Evolutionary conservation across 1,284 basidiomycete species (phyloP).

Genomic region (Tranzscheliella williamsii): DNA sequence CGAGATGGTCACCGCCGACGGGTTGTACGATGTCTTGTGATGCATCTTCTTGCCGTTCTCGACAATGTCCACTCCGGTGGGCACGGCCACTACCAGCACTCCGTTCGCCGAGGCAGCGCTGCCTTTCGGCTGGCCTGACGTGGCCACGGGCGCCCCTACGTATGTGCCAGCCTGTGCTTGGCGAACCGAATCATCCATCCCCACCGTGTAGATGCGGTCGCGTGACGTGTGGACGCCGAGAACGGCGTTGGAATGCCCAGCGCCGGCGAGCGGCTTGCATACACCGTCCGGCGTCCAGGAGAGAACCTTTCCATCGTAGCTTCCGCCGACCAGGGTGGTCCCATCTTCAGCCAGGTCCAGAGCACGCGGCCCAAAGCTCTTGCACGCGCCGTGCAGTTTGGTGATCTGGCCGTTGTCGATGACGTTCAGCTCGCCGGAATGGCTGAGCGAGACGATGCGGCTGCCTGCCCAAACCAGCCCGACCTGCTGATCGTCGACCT

Average conservation of each 20-base stretch:
- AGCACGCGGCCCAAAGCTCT: conserved; percentile 32
- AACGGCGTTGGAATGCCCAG: conserved; percentile 74
- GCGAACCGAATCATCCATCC: conserved; percentile 48
- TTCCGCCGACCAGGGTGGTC: conserved; percentile 53
- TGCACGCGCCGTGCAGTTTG: conserved; percentile 36
- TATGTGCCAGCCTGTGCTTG: conserved; percentile 17
- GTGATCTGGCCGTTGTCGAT: conserved; percentile 31
- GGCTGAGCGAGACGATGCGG: conserved; percentile 77
- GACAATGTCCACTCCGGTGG: conserved; percentile 69
- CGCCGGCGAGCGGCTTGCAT: conserved; percentile 64
- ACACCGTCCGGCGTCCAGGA: conserved; percentile 65
- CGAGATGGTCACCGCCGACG: conserved; percentile 64
- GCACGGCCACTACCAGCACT: conserved; percentile 72
- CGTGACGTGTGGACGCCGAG: conserved; percentile 65
- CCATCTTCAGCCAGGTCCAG: conserved; percentile 20
- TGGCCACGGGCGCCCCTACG: conserved; percentile 47
- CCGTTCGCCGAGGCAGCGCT: conserved; percentile 23
- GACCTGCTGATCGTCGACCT: conserved; percentile 72
- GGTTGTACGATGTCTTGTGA: conserved; percentile 22
- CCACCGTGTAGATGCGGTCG: conserved; percentile 20
- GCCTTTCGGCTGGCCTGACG: conserved; percentile 72
- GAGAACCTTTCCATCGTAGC: conserved; percentile 79
- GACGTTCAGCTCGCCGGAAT: conserved; percentile 80
- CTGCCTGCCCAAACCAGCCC: conserved; percentile 76
- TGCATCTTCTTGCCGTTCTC: conserved; percentile 22